phyloP scores from a whole-genome alignment of 257 asterid genomes.

The Phtheirospermum japonicum region DNA sequence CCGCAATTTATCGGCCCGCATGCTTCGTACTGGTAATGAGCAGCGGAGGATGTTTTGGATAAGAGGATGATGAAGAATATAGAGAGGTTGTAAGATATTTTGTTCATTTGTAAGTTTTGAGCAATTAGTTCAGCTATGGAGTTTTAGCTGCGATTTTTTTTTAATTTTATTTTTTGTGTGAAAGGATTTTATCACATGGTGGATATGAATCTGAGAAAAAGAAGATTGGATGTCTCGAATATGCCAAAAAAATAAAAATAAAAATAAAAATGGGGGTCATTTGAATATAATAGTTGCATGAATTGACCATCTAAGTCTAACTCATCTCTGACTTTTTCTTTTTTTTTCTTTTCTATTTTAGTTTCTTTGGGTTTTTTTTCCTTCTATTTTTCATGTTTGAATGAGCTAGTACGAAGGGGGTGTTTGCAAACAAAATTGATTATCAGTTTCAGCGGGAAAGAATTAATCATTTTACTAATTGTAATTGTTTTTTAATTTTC shows the following conservation, averaged over 20 bases:
- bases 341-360: not conserved
- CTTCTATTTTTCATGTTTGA: constrained; percentile 12
- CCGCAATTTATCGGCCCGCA: constrained; percentile 42
- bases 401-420: not conserved
- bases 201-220: not conserved
- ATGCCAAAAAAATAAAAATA: not conserved
- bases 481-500: no score
- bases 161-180: no score
- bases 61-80: constrained; percentile 30
- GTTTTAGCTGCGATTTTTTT: not conserved
- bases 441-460: no score
- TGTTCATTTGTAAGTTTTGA: not conserved
- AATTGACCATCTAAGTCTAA: constrained; percentile 32
- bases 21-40: constrained; percentile 38
- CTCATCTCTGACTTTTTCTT: no score
- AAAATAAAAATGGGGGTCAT: no score
- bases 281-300: constrained; percentile 29
- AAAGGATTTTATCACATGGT: not conserved
- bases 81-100: not conserved
- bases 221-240: not conserved
- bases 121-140: not conserved
- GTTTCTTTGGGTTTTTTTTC: constrained; percentile 4
- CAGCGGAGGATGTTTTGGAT: constrained; percentile 31
- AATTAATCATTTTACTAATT: no score
- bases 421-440: no score